phyloP scores from a whole-genome alignment of 257 asterid genomes.

The Mentha longifolia region DNA sequence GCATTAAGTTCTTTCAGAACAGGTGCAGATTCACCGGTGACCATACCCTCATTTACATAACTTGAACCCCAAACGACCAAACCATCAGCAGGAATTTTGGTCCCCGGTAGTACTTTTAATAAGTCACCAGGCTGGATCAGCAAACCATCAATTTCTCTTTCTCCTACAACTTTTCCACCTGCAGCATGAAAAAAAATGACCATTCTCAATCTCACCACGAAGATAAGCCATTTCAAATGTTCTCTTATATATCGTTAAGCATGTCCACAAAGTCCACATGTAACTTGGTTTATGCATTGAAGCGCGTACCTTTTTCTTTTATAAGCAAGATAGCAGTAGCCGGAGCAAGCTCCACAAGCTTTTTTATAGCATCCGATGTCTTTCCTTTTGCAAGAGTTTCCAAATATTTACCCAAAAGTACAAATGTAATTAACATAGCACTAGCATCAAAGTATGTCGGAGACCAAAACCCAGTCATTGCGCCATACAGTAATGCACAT shows the following conservation, averaged over 20 bases:
- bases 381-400: conserved; percentile 96
- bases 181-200: conserved; percentile 30
- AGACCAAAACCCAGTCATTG: conserved; percentile 88
- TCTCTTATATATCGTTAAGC: neutral
- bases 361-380: conserved; percentile 96
- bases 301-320: conserved; percentile 66
- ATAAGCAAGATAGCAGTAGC: conserved; percentile 82
- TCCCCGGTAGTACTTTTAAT: conserved; percentile 90
- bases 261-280: conserved; percentile 18
- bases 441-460: conserved; percentile 97
- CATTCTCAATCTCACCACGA: conserved; percentile 27
- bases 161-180: conserved; percentile 86
- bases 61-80: conserved; percentile 96
- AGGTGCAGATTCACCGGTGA: conserved; percentile 95
- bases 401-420: conserved; percentile 90
- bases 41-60: conserved; percentile 95
- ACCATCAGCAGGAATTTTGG: conserved; percentile 94
- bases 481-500: conserved; percentile 85
- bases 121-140: conserved; percentile 93
- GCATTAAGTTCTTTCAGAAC: conserved; percentile 69
- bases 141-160: conserved; percentile 91
- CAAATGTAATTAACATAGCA: conserved; percentile 97
- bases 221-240: conserved; percentile 16
- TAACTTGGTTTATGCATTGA: conserved; percentile 8
- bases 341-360: conserved; percentile 94